A percentile compares a stretch with the other conserved stretches of the same genome.
phyloP scores from a whole-genome alignment of 805 yeast genomes.

The Clavispora phyllophila region DNA sequence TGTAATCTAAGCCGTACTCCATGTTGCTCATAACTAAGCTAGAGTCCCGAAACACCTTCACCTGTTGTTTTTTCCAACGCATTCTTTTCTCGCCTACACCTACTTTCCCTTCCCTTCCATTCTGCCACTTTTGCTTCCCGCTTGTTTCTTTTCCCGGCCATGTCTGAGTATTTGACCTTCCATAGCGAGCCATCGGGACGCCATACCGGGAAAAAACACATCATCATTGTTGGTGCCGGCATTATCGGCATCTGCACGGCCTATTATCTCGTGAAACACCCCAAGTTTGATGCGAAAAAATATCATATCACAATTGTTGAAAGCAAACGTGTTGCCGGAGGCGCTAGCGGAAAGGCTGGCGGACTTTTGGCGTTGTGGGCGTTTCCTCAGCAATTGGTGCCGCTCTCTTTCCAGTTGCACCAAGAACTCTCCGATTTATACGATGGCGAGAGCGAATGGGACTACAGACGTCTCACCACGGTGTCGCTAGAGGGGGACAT shows the following conservation, averaged over 20 bases:
- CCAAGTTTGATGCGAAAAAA: conserved; percentile 63
- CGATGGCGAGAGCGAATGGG: conserved; percentile 88
- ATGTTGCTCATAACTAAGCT: not conserved
- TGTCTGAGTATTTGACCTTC: conserved; percentile 30
- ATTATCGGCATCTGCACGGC: conserved; percentile 96
- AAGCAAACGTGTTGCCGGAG: conserved; percentile 91
- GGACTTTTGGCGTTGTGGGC: conserved; percentile 95
- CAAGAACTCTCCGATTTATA: conserved; percentile 73
- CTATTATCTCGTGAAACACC: conserved; percentile 79
- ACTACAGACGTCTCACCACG: conserved; percentile 83
- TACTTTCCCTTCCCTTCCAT: not conserved
- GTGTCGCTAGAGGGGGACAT: conserved; percentile 84
- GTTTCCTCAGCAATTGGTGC: conserved; percentile 91
- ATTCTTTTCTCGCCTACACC: not conserved
- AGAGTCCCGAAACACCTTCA: not conserved
- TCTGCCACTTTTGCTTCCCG: not conserved
- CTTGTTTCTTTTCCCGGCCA: conserved; percentile 3
- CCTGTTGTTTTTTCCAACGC: not conserved
- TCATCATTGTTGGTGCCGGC: conserved; percentile 89
- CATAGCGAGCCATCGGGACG: conserved; percentile 42
- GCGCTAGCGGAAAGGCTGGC: conserved; percentile 97
- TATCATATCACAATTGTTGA: conserved; percentile 84
- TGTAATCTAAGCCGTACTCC: not conserved
- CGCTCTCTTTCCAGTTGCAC: conserved; percentile 80
- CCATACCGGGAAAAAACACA: conserved; percentile 63